Percentiles rank a stretch among this genome's conserved stretches.
Evolutionary conservation across 176 grass and related monocot genomes (phyloP).

Genomic region (Guadua angustifolia): DNA sequence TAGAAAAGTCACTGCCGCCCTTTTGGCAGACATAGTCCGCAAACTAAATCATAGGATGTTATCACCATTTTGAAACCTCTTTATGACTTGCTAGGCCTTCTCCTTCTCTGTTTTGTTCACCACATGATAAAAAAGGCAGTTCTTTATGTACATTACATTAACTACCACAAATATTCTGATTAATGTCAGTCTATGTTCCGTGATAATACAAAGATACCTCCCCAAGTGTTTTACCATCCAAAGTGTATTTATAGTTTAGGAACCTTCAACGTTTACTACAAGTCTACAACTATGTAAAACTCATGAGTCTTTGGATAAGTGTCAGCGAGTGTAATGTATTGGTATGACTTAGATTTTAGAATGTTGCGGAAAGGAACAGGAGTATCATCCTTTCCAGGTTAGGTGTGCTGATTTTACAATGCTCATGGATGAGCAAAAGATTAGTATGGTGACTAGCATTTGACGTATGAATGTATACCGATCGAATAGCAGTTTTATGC

Average conservation of each 20-base stretch:
- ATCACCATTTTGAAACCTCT: slow-evolving; percentile 26
- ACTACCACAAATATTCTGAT: background rate
- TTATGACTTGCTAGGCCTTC: background rate
- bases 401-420: slow-evolving; percentile 2
- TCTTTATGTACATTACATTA: background rate
- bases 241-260: background rate
- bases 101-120: background rate
- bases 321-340: background rate
- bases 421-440: background rate
- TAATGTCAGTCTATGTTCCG: background rate
- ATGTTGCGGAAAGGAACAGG: background rate
- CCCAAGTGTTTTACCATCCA: background rate
- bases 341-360: background rate
- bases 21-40: background rate
- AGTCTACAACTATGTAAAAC: background rate
- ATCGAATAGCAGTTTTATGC: background rate
- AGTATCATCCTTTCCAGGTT: slow-evolving; percentile 4
- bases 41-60: background rate
- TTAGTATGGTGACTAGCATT: background rate
- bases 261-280: background rate
- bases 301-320: background rate
- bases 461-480: slow-evolving; percentile 10
- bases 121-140: background rate
- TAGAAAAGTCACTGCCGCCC: background rate
- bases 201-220: background rate